phyloP scores from a whole-genome alignment of 305 asterid genomes.

The Withania somnifera region DNA sequence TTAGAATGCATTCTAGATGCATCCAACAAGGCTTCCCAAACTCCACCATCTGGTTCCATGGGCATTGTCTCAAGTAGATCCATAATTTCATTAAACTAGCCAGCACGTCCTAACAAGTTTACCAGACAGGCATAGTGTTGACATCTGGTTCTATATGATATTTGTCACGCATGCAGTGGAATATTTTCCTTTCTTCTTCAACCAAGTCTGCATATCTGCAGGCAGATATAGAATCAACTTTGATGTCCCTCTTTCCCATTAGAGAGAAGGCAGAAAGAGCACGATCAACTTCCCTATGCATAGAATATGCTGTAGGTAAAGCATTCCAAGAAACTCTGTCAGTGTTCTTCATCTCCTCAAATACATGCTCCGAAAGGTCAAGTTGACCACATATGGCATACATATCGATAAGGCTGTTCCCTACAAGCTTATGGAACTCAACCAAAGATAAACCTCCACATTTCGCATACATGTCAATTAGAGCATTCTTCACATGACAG shows the following conservation, averaged over 20 bases:
- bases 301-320: conserved; percentile 29
- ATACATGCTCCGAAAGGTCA: conserved; percentile 17
- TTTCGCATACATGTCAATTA: conserved; percentile 30
- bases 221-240: conserved; percentile 26
- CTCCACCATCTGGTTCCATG: conserved; percentile 42
- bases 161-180: conserved; percentile 14
- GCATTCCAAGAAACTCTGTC: conserved; percentile 35
- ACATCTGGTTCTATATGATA: conserved; percentile 16
- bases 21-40: conserved; percentile 78
- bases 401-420: conserved; percentile 29
- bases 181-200: conserved; percentile 23
- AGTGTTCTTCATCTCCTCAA: conserved; percentile 15
- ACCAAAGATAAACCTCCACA: conserved; percentile 21
- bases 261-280: conserved; percentile 20
- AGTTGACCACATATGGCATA: conserved; percentile 34
- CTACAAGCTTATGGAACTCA: conserved; percentile 13
- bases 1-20: conserved; percentile 65
- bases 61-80: conserved; percentile 25
- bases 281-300: conserved; percentile 20
- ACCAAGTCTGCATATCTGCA: conserved; percentile 35
- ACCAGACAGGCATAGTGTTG: conserved; percentile 36
- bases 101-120: conserved; percentile 36
- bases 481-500: conserved; percentile 25
- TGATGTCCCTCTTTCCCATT: conserved; percentile 16
- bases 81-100: conserved; percentile 23